A percentile compares a stretch with the other conserved stretches of the same genome.
These are phyloP conservation scores for Flaveria floridana DNA, from an alignment of 140 eudicot genomes.

Conservation along the genomic window DNA sequence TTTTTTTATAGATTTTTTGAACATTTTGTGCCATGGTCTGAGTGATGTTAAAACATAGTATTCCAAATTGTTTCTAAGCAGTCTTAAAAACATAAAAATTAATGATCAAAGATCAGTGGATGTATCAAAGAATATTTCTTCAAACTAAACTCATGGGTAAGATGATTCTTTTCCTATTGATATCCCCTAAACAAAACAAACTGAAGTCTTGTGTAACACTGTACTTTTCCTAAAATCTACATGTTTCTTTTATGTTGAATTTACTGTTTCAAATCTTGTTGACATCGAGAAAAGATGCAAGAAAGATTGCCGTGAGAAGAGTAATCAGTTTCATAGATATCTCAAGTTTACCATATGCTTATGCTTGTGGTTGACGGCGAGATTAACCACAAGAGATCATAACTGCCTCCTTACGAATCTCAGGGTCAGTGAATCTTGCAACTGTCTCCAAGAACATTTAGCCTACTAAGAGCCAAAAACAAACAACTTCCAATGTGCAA, in stretches of 20 bases:
- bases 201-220: slow-evolving; percentile 29
- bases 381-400: slow-evolving; percentile 27
- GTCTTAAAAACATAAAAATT: too few relatives aligned
- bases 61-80: too few relatives aligned
- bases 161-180: not conserved
- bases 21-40: too few relatives aligned
- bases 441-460: slow-evolving; percentile 43
- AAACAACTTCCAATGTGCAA: too few relatives aligned
- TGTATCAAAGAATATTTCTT: not conserved
- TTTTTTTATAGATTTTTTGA: not conserved
- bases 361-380: not conserved
- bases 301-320: too few relatives aligned
- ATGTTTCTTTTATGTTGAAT: slow-evolving; percentile 23
- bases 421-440: slow-evolving; percentile 19
- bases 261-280: not conserved
- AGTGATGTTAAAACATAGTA: too few relatives aligned
- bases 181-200: slow-evolving; percentile 55
- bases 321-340: too few relatives aligned
- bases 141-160: slow-evolving; percentile 36
- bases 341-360: too few relatives aligned
- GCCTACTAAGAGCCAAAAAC: slow-evolving; percentile 26
- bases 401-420: slow-evolving; percentile 30
- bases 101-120: not conserved
- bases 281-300: too few relatives aligned
- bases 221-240: slow-evolving; percentile 34